Conservation (phyloP, 345 rosid species). For the Xanthoceras sorbifolium region DNA sequence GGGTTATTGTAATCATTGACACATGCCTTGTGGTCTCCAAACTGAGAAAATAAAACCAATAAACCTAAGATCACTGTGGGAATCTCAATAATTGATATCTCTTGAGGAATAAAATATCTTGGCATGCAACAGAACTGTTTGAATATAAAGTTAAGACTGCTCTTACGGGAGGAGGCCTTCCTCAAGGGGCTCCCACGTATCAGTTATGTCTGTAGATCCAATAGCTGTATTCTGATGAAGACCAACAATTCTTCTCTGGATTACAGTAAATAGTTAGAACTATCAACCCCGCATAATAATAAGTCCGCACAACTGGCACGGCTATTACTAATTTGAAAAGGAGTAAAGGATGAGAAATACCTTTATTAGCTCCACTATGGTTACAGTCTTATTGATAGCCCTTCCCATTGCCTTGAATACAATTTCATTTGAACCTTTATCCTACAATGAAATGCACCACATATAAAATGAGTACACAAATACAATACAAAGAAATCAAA, state of each 20-base stretch:
- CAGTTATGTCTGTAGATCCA: slow-evolving; percentile 92
- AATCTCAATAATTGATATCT: background rate
- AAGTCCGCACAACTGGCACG: background rate
- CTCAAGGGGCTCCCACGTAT: slow-evolving; percentile 92
- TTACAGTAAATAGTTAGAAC: background rate
- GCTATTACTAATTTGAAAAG: background rate
- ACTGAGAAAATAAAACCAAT: slow-evolving; percentile 35
- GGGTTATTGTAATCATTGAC: slow-evolving; percentile 87
- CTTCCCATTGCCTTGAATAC: slow-evolving; percentile 98
- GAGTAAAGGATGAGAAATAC: slow-evolving; percentile 28
- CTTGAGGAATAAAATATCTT: background rate
- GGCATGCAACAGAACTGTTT: background rate
- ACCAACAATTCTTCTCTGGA: slow-evolving; percentile 90
- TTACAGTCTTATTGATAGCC: slow-evolving; percentile 95
- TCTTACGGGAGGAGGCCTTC: slow-evolving; percentile 97
- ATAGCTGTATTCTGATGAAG: slow-evolving; percentile 87
- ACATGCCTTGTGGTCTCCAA: slow-evolving; percentile 99
- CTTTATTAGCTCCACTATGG: slow-evolving; percentile 90
- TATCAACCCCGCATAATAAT: slow-evolving; percentile 22
- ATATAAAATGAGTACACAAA: background rate
- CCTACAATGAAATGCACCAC: slow-evolving; percentile 41
- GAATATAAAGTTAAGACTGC: slow-evolving; percentile 6
- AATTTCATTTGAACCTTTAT: slow-evolving; percentile 72
- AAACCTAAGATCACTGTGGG: background rate
- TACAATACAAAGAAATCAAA: background rate